Conservation (phyloP, 257 asterid genomes). For the Solanum acaule region DNA sequence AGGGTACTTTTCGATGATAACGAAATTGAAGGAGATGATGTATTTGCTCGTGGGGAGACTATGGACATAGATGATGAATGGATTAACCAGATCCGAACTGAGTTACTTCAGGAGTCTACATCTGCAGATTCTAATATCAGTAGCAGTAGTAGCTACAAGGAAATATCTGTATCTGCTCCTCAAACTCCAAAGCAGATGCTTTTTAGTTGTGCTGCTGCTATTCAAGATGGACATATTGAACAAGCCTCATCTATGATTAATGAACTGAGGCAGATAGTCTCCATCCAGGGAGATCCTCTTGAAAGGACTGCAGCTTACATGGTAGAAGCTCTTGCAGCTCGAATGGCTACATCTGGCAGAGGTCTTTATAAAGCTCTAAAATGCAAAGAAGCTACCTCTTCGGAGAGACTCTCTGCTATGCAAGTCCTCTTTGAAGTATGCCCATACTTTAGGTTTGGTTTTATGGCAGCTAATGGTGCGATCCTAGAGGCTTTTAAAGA, state of each 20-base stretch:
- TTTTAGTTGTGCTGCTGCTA: slow-evolving; percentile 63
- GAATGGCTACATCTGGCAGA: slow-evolving; percentile 76
- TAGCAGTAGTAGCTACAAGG: slow-evolving; percentile 34
- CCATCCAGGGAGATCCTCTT: slow-evolving; percentile 83
- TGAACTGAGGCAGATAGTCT: slow-evolving; percentile 60
- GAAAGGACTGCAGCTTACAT: slow-evolving; percentile 85
- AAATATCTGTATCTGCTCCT: slow-evolving; percentile 16
- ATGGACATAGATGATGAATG: slow-evolving; percentile 50
- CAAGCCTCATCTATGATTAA: slow-evolving; percentile 51
- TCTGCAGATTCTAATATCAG: slow-evolving; percentile 49
- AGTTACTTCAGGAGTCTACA: slow-evolving; percentile 37
- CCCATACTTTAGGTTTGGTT: slow-evolving; percentile 85
- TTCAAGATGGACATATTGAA: slow-evolving; percentile 38
- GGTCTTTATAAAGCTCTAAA: slow-evolving; percentile 81
- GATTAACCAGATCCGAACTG: slow-evolving; percentile 15
- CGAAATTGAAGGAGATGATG: slow-evolving; percentile 6
- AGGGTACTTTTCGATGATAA: slow-evolving; percentile 62
- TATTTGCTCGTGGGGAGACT: slow-evolving; percentile 2
- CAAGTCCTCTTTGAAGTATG: slow-evolving; percentile 95
- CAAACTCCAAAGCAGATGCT: slow-evolving; percentile 57
- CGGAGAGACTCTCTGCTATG: slow-evolving; percentile 81
- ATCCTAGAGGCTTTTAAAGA: slow-evolving; percentile 59
- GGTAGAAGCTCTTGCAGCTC: slow-evolving; percentile 92
- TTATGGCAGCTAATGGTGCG: slow-evolving; percentile 85
- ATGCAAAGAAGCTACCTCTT: slow-evolving; percentile 76